Percentiles rank a stretch among this genome's conserved stretches.
Evolutionary conservation across 1,284 basidiomycete genomes (phyloP).

Genomic region (Cerrena zonata): DNA sequence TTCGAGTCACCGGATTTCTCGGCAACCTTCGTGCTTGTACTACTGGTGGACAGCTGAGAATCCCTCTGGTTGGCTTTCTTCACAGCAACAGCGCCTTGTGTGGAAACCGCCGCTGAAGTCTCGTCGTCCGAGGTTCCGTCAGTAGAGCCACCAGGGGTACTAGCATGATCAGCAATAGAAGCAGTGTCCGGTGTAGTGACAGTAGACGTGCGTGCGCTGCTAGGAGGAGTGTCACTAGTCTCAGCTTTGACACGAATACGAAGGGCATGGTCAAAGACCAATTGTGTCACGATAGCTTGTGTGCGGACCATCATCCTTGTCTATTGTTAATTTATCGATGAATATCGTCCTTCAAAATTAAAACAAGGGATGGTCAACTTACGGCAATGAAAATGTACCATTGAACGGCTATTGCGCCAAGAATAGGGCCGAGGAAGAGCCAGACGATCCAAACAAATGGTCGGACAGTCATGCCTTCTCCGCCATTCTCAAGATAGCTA

Average conservation of each 20-base stretch:
- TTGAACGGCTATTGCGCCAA: conserved; percentile 36
- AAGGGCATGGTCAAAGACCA: conserved; percentile 54
- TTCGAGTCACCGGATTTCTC: conserved; percentile 8
- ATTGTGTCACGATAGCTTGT: conserved; percentile 50
- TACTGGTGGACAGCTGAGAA: conserved; percentile 7
- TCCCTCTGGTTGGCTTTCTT: conserved; percentile 13
- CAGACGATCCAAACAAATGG: conserved; percentile 61
- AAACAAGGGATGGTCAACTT: conserved; percentile 19
- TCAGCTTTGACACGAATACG: conserved; percentile 45
- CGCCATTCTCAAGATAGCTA: conserved; percentile 41
- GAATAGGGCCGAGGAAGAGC: conserved; percentile 54
- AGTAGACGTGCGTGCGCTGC: conserved; percentile 11
- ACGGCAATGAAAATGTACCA: conserved; percentile 47
- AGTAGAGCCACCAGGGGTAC: background rate
- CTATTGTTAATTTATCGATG: conserved; percentile 11
- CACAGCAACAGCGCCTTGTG: conserved; percentile 7
- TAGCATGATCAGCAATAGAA: conserved; percentile 17
- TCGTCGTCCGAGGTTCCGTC: conserved; percentile 14
- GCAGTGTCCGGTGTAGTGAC: conserved; percentile 23
- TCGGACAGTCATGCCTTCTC: conserved; percentile 31
- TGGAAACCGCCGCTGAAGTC: conserved; percentile 7
- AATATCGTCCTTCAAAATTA: background rate
- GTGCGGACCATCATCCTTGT: conserved; percentile 34
- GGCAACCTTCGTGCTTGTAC: conserved; percentile 5
- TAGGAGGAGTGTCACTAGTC: conserved; percentile 6